Evolutionary conservation across 2,329 filamentous ascomycete species (phyloP).

Genomic region (Chaetoscypha palmicola): DNA sequence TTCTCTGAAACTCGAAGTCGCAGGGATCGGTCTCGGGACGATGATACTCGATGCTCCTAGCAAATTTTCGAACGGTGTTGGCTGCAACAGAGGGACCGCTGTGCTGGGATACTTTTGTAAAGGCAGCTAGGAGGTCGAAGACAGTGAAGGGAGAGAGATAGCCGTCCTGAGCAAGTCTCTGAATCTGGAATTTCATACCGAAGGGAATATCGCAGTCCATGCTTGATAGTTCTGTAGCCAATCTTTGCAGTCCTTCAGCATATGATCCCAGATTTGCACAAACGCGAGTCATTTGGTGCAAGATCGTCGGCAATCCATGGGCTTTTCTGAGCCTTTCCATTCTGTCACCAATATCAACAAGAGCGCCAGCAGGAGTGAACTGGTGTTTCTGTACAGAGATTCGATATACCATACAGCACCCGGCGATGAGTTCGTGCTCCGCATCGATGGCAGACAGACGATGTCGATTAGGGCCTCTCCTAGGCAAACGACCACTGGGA

Average conservation of each 20-base stretch:
- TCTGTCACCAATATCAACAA: not conserved
- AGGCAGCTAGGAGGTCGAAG: constrained; percentile 37
- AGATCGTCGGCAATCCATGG: not conserved
- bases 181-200: constrained; percentile 6
- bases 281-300: constrained; percentile 2
- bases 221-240: not conserved
- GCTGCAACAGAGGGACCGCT: constrained; percentile 6
- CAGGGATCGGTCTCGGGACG: not conserved
- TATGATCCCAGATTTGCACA: not conserved
- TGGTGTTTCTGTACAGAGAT: not conserved
- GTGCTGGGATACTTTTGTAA: constrained; percentile 26
- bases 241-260: not conserved
- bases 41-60: not conserved
- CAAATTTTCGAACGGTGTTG: constrained; percentile 1
- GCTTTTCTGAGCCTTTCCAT: constrained; percentile 1
- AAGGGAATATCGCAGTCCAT: not conserved
- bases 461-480: constrained; percentile 7
- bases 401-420: constrained; percentile 6
- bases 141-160: constrained; percentile 52
- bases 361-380: not conserved
- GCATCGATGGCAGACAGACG: constrained; percentile 31
- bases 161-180: constrained; percentile 43
- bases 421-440: constrained; percentile 1
- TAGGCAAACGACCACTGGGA: not conserved
- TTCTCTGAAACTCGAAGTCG: constrained; percentile 23